Evolutionary conservation across 345 rosid species (phyloP), one percentile per base, ranked within the genome.

Genomic region (Dovyalis caffra): DNA sequence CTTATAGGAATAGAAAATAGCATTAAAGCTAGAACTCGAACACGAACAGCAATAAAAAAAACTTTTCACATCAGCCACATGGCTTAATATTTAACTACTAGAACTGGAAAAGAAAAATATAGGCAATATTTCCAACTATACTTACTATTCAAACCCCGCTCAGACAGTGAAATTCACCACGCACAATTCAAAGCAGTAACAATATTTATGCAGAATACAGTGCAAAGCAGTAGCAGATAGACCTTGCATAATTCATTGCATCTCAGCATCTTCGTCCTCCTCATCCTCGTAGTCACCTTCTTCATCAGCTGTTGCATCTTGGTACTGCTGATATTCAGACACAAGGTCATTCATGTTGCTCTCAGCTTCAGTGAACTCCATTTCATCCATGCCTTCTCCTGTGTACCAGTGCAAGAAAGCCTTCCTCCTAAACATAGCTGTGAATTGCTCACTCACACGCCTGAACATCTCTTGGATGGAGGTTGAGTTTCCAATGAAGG

Each of bases 401-500:
- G 71, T 74, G 43, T 74, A 67, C 77, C 77, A 74, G 15, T 74
- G 77, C 77, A 74, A 56, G 66, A 74, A 74, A 66, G 77, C 77
- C 77, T 74, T 45, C 26, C 60, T 56, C 60, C 60, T 53, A 26
- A 53, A 53, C 60, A 53, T 53, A n/a, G 60, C 60, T 53, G 60
- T 53, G 60, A 56, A 56, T 1, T 45, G 51, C 51, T 45, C 51
- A 16, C 51, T 45, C 5, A 45, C 60, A n/a, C 60, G 60, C 60
- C 60, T 56, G 60, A 56, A 56, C 60, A 56, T 56, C 60, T 56
- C 60, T 28, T 56, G 60, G 28, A 56, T 56, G 60, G 60, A 56
- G 60, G 60, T 56, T 1, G 60, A 56, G 60, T 45, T 45, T 45
- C 51, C 51, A 16, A 45, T 45, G 51, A 45, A 45, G 51, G 51